Base-by-base conservation (phyloP, 1,284 basidiomycete genomes). In the Meripilus lineatus region DNA sequence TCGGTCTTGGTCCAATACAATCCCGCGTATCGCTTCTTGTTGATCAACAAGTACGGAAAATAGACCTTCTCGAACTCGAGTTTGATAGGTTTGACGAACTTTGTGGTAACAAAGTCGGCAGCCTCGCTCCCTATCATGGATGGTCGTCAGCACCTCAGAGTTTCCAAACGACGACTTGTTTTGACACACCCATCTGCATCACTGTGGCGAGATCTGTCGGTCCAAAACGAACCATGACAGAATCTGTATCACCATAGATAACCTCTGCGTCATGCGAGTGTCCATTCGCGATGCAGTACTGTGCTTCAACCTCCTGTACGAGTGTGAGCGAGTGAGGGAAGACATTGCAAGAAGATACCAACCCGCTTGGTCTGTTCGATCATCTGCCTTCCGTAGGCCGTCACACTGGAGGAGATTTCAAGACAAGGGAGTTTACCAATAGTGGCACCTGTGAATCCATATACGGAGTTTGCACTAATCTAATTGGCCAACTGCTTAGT, bases 21-120 rank as follows among this genome's bases (percentile, higher is more conserved):
- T 3, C 93, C 94, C 2, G 94, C 93, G 65, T 98, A 98, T 25
- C 94, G 82, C 67, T 98, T 98, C 68, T 97, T 98, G 74, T 73
- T 96, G 65, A 98, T 98, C 32, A 98, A 80, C 41, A 98, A 67
- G 62, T 97, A 98, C 3, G 93, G 93, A 63, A 89, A 97, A 66
- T 98, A 98, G 1, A 97, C 93, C 62, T 98, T 97, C 63, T 98
- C 93, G 67, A 98, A 98, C 64, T 97, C 94, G 15, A 98, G 79
- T 61, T 96, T 97, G 72, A 97, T 97, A 0, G 94, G 93, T 58
- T 87, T 87, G 57, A 93, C 70, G 65, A 98, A 98, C 62, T 93
- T 92, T 30, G 74, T 64, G 0, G 93, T 93, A 5, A 99, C 95
- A n/a, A 90, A 76, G 23, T 89, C 84, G 1, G 96, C 96, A 1